A percentile compares a stretch with the other conserved stretches of the same genome.
Conservation (phyloP, 371 early-diverging fungal species). For the Rhizopus delemar region DNA sequence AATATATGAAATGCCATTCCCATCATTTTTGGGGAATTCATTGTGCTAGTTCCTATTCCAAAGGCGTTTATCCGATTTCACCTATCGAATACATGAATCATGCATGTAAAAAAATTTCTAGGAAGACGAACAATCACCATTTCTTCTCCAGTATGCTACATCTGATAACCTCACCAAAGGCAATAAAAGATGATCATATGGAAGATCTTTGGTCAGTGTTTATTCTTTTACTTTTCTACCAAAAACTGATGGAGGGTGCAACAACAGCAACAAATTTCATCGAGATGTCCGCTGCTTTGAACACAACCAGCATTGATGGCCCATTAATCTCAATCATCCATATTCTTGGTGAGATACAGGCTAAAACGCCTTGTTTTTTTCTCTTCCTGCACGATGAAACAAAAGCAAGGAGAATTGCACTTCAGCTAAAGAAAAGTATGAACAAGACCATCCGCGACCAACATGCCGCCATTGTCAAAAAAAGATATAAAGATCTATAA, state of each 20-base stretch:
- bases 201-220: conserved; percentile 1
- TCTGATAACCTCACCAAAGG: conserved; percentile 4
- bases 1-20: conserved; percentile 1
- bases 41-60: not conserved
- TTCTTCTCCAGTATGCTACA: not conserved
- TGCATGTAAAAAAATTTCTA: conserved; percentile 3
- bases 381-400: not conserved
- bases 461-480: not conserved
- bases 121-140: not conserved
- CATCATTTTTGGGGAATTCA: conserved; percentile 5
- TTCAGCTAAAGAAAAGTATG: not conserved
- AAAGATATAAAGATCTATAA: not conserved
- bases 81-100: conserved; percentile 1
- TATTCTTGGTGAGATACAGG: conserved; percentile 1
- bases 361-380: conserved; percentile 2
- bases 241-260: not conserved
- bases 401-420: conserved; percentile 5
- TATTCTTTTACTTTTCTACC: conserved; percentile 3
- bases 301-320: not conserved
- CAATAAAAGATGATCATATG: conserved; percentile 3
- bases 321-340: not conserved
- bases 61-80: conserved; percentile 3
- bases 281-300: conserved; percentile 2
- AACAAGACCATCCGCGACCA: not conserved
- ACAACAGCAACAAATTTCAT: conserved; percentile 1